phyloP scores from a whole-genome alignment of 208 protist species.

The Trypanosoma theileri region DNA sequence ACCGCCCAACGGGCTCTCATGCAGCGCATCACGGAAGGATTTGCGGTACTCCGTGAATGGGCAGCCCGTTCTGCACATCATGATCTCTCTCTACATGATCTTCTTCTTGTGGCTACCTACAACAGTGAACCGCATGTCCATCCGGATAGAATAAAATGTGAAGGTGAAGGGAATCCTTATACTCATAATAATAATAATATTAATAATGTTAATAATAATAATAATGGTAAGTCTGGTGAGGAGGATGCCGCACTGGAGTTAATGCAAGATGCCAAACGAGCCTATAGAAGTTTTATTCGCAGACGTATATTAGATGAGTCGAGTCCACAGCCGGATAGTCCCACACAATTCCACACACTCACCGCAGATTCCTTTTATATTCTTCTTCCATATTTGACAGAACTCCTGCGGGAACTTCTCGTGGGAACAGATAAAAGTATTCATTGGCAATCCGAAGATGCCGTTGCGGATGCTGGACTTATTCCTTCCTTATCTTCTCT shows the following conservation, averaged over 20 bases:
- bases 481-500: not conserved
- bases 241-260: not conserved
- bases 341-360: conserved; percentile 29
- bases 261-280: conserved; percentile 14
- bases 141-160: not conserved
- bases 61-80: conserved; percentile 2
- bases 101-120: conserved; percentile 29
- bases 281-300: conserved; percentile 21
- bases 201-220: conserved; percentile 3
- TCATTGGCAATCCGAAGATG: too few relatives aligned
- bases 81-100: conserved; percentile 45
- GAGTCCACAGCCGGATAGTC: conserved; percentile 12
- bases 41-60: conserved; percentile 24
- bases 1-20: conserved; percentile 22
- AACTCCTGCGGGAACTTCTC: conserved; percentile 19
- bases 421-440: not conserved
- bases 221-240: not conserved
- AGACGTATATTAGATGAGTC: conserved; percentile 24
- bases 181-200: not conserved
- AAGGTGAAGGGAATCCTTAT: not conserved
- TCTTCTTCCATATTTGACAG: conserved; percentile 23
- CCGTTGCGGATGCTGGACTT: too few relatives aligned
- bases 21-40: conserved; percentile 25
- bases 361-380: conserved; percentile 31
- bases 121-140: not conserved